Base-by-base conservation (phyloP, 106 monocot genomes). In the Chionographis japonica region DNA sequence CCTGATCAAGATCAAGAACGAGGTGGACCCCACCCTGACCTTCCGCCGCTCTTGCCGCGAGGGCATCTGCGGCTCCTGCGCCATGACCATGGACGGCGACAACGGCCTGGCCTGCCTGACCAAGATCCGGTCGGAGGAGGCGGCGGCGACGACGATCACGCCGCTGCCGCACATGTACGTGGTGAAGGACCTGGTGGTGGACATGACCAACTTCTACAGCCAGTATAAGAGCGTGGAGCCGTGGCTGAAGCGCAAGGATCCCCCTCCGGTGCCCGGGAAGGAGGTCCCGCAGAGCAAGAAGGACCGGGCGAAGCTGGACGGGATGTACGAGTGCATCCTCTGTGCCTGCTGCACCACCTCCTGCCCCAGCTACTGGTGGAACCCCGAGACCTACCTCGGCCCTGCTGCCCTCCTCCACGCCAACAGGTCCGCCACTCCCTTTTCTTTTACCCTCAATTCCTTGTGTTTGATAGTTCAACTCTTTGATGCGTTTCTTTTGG, bases 341-440 rank as follows among this genome's bases (percentile, higher is more conserved):
- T 97, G 95, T 58, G 95, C 95, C 12, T 97, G 95, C 41, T 97
- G 95, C 60, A 84, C 78, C 72, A 92, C 95, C 0, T 89, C 95
- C 8, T 97, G 95, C 69, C 95, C 95, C 4, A 92, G 92, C 65
- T 97, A 92, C 63, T 97, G 95, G 95, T 97, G 95, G 95, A 97
- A 97, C 38, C 95, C 92, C 2, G 95, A 97, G 83, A 67, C 64
- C 0, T 95, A 95, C 49, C 86, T 95, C 16, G 95, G 95, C 50
- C 95, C 95, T 2, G 95, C 95, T 5, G 95, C 95, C 0, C 84
- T 95, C 56, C 88, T 95, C 53, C 95, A 95, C 49, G 91, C 95
- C 27, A 77, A 95, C 59, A 86, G 95, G 95, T 95, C 50, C 50
- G 0, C n/a, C 14, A 0, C 5, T 46, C 46, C 46, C 46, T 46